Evolutionary conservation across 2,329 filamentous ascomycete genomes (phyloP).

Genomic region (Zymoseptoria ardabiliae): DNA sequence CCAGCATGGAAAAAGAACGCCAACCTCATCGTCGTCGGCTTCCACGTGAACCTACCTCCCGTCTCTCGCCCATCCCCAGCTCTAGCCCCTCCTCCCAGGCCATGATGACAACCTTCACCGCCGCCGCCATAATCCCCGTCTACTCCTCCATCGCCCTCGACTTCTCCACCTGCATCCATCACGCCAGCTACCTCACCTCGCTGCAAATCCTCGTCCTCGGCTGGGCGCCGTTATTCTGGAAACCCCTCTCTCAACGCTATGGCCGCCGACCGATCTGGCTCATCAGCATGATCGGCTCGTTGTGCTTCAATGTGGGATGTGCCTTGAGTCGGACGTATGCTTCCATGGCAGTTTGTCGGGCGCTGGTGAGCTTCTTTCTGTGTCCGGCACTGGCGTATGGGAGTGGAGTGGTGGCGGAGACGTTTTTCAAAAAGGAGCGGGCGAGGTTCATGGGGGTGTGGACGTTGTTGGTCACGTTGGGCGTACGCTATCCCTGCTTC

Average conservation of each 20-base stretch:
- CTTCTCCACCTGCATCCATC: slow-evolving; percentile 42
- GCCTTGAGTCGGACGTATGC: slow-evolving; percentile 44
- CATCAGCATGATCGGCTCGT: slow-evolving; percentile 41
- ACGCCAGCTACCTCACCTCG: slow-evolving; percentile 48
- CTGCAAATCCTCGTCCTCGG: slow-evolving; percentile 50
- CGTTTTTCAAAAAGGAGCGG: slow-evolving; percentile 50
- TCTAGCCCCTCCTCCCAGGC: slow-evolving; percentile 25
- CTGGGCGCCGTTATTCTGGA: slow-evolving; percentile 50
- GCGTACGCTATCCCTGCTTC: slow-evolving; percentile 20
- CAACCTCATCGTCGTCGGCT: slow-evolving; percentile 46
- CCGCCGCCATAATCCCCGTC: slow-evolving; percentile 48
- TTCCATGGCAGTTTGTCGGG: slow-evolving; percentile 46
- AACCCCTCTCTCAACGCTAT: slow-evolving; percentile 47
- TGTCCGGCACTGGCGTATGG: slow-evolving; percentile 48
- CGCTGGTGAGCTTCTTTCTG: slow-evolving; percentile 51
- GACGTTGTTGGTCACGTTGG: slow-evolving; percentile 47
- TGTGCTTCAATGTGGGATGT: slow-evolving; percentile 48
- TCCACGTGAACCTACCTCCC: slow-evolving; percentile 28
- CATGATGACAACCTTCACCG: slow-evolving; percentile 51
- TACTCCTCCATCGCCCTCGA: slow-evolving; percentile 48
- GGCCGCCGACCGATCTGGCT: slow-evolving; percentile 51
- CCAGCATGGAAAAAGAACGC: slow-evolving; percentile 45
- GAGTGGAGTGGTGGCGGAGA: slow-evolving; percentile 51
- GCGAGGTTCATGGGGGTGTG: slow-evolving; percentile 52
- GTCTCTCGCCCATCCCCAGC: not conserved